Conservation (phyloP, 148 eudicot species). For the Rhododendron ovatum region DNA sequence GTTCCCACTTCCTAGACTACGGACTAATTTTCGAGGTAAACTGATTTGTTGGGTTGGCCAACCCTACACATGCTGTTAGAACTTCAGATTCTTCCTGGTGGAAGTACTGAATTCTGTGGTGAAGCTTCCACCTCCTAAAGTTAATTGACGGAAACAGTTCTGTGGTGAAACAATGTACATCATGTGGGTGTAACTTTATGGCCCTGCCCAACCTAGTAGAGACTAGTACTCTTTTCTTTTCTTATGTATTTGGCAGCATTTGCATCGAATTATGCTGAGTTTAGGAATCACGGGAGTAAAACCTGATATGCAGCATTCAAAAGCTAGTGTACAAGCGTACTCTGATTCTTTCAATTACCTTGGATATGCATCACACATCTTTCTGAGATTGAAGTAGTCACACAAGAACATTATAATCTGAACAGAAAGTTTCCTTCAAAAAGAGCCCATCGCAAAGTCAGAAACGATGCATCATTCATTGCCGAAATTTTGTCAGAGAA, state of each 20-base stretch:
- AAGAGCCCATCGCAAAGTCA: background rate
- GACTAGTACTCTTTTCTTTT: background rate
- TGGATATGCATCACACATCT: background rate
- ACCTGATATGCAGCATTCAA: background rate
- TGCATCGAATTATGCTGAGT: background rate
- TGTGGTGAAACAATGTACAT: background rate
- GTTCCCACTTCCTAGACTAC: background rate
- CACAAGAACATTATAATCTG: background rate
- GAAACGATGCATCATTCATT: background rate
- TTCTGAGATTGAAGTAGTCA: background rate
- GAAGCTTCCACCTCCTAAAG: constrained; percentile 3
- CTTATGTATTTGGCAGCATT: constrained; percentile 6
- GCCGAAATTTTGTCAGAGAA: background rate
- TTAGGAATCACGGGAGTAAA: background rate
- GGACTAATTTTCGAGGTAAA: background rate
- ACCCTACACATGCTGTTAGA: background rate
- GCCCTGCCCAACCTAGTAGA: background rate
- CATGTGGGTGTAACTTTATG: no score
- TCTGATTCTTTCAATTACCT: background rate
- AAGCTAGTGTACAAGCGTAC: background rate
- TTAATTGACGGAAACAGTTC: background rate
- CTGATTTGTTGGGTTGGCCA: background rate
- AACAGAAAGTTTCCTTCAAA: background rate
- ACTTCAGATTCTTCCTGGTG: constrained; percentile 8
- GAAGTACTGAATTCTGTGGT: background rate